These are phyloP conservation scores for Neopestalotiopsis sp. DNA, from an alignment of 2,329 filamentous ascomycete genomes.

Conservation along the genomic window DNA sequence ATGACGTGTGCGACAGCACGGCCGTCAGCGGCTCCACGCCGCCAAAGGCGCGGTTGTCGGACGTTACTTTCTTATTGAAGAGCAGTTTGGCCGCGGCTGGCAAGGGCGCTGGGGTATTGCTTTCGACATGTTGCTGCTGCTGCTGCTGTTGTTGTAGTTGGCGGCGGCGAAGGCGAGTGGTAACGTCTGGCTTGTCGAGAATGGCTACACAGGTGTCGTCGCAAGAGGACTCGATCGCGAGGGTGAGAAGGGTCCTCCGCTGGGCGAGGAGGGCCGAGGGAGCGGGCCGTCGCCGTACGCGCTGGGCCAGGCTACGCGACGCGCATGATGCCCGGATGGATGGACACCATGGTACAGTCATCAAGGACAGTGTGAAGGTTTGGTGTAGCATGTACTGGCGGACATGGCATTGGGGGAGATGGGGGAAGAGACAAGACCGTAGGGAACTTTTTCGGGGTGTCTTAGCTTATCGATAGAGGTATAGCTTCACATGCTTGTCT, in stretches of 20 bases:
- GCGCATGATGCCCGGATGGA: slow-evolving; percentile 17
- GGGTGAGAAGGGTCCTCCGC: slow-evolving; percentile 51
- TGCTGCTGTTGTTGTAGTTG: not conserved
- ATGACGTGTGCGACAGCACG: slow-evolving; percentile 74
- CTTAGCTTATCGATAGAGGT: slow-evolving; percentile 12
- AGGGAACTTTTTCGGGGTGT: not conserved
- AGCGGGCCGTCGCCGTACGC: not conserved
- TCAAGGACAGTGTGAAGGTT: slow-evolving; percentile 17
- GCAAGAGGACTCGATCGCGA: slow-evolving; percentile 85
- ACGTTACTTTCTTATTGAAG: slow-evolving; percentile 82
- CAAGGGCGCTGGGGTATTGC: slow-evolving; percentile 5
- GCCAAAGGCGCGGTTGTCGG: slow-evolving; percentile 73
- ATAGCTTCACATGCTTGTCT: slow-evolving; percentile 8
- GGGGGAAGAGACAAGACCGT: not conserved
- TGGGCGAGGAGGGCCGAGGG: slow-evolving; percentile 16
- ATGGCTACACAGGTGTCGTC: slow-evolving; percentile 93
- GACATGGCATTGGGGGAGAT: not conserved
- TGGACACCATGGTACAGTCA: slow-evolving; percentile 19
- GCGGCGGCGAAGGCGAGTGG: not conserved
- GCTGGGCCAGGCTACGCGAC: slow-evolving; percentile 13
- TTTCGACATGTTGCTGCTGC: not conserved
- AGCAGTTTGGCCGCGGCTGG: slow-evolving; percentile 60
- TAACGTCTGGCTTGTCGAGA: slow-evolving; percentile 59
- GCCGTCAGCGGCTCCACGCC: slow-evolving; percentile 83
- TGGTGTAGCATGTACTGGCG: too few species aligned